Conservation (phyloP, 768 basidiomycete genomes). For the Suillus tomentosus region DNA sequence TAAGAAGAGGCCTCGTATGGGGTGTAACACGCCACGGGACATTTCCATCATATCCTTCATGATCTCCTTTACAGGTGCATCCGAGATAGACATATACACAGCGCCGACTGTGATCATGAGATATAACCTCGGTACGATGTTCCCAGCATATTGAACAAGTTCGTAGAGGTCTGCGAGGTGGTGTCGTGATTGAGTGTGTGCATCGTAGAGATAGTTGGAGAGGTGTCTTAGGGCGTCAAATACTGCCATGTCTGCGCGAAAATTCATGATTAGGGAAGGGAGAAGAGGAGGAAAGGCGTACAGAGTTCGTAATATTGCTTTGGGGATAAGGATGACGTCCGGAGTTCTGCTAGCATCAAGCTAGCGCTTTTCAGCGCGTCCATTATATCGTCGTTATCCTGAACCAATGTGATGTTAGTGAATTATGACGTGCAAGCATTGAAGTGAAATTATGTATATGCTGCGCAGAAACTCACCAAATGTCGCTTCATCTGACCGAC, state of each 20-base stretch:
- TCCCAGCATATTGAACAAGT: constrained; percentile 98
- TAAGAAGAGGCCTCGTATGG: constrained; percentile 94
- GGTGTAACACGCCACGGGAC: constrained; percentile 95
- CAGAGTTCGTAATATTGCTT: constrained; percentile 99
- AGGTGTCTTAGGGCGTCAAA: constrained; percentile 96
- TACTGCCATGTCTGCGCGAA: constrained; percentile 86
- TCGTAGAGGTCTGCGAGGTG: constrained; percentile 99
- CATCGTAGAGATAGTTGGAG: constrained; percentile 95
- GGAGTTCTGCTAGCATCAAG: constrained; percentile 93
- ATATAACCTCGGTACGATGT: constrained; percentile 91
- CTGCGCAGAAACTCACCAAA: constrained; percentile 55
- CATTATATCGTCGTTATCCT: constrained; percentile 98
- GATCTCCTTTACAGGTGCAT: constrained; percentile 97
- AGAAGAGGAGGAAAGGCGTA: constrained; percentile 37
- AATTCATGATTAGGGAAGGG: not conserved
- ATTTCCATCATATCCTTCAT: constrained; percentile 99
- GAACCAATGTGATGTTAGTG: not conserved
- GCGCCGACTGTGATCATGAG: constrained; percentile 99
- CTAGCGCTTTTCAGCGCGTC: constrained; percentile 97
- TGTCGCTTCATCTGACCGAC: constrained; percentile 95
- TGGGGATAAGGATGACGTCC: constrained; percentile 90
- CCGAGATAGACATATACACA: constrained; percentile 98
- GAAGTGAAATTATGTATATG: not conserved
- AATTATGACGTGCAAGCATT: not conserved
- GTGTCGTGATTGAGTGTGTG: constrained; percentile 87